These are phyloP conservation scores for Pythium plurisporium DNA, from an alignment of 352 stramenopile species.

Conservation along the genomic window DNA sequence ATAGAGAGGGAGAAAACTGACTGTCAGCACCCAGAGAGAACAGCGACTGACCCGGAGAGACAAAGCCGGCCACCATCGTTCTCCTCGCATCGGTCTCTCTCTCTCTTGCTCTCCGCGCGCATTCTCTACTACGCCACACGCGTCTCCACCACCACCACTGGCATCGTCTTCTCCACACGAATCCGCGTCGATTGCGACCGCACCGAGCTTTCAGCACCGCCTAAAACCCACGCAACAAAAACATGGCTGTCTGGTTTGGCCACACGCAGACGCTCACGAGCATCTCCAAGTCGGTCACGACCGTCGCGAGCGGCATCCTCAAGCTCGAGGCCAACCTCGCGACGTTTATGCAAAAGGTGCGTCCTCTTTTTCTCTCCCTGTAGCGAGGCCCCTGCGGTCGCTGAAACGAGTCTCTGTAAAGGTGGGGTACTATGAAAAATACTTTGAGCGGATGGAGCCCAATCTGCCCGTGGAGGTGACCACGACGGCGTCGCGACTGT, in stretches of 20 bases:
- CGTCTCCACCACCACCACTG: too few species aligned
- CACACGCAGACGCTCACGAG: conserved; percentile 78
- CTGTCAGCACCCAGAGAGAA: not conserved
- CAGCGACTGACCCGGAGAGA: not conserved
- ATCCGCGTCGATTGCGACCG: not conserved
- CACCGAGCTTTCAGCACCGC: not conserved
- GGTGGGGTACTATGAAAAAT: conserved; percentile 83
- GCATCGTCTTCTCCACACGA: not conserved
- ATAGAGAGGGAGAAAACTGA: conserved; percentile 16
- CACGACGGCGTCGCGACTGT: conserved; percentile 47
- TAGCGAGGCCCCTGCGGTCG: too few species aligned
- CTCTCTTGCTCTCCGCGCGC: too few species aligned
- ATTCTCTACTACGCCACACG: too few species aligned
- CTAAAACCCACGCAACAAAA: conserved; percentile 7
- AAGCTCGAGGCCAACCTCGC: conserved; percentile 70
- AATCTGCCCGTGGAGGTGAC: conserved; percentile 63
- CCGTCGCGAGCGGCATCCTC: conserved; percentile 57
- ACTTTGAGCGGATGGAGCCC: conserved; percentile 61
- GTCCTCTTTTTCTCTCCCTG: not conserved
- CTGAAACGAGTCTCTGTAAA: conserved; percentile 18
- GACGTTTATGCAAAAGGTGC: conserved; percentile 86
- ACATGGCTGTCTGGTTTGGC: conserved; percentile 78
- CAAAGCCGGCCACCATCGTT: too few species aligned
- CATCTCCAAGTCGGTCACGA: conserved; percentile 83
- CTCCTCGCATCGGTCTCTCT: too few species aligned